Evolutionary conservation across 2,329 filamentous ascomycete genomes (phyloP).

Genomic region (Scedosporium dehoogii): DNA sequence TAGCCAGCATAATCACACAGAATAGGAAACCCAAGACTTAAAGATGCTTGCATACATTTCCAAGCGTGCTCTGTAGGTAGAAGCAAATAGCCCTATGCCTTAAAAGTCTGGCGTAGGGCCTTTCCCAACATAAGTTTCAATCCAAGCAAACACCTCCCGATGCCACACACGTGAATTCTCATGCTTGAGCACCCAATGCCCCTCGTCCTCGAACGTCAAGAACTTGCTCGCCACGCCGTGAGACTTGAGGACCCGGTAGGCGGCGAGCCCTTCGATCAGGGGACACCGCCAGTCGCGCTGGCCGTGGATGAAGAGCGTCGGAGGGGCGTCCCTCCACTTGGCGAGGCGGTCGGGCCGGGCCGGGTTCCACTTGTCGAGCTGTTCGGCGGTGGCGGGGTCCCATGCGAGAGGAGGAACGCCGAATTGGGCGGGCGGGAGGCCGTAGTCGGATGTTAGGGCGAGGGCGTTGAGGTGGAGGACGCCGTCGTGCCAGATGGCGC

Average conservation of each 20-base stretch:
- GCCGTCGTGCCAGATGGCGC: conserved; percentile 38
- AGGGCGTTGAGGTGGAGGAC: conserved; percentile 23
- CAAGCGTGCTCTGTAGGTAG: background rate
- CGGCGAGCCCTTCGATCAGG: conserved; percentile 46
- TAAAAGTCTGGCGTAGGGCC: background rate
- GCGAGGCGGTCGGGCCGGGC: conserved; percentile 32
- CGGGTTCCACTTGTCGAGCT: conserved; percentile 41
- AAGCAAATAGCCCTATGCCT: background rate
- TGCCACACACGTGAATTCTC: conserved; percentile 65
- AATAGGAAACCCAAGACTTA: background rate
- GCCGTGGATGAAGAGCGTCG: conserved; percentile 64
- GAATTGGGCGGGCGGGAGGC: conserved; percentile 22
- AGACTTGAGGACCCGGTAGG: conserved; percentile 63
- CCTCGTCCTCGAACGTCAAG: conserved; percentile 64
- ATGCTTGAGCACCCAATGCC: conserved; percentile 58
- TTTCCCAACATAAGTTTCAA: conserved; percentile 37
- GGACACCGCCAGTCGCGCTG: conserved; percentile 54
- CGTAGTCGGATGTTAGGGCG: conserved; percentile 16
- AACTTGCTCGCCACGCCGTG: conserved; percentile 59
- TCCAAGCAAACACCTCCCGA: conserved; percentile 55
- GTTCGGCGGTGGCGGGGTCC: conserved; percentile 17
- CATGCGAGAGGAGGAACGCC: conserved; percentile 33
- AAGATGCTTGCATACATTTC: background rate
- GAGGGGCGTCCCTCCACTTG: conserved; percentile 52
- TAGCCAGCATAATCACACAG: conserved; percentile 1